phyloP scores from a whole-genome alignment of 2,329 filamentous ascomycete genomes.

The Graphilbum fragrans region DNA sequence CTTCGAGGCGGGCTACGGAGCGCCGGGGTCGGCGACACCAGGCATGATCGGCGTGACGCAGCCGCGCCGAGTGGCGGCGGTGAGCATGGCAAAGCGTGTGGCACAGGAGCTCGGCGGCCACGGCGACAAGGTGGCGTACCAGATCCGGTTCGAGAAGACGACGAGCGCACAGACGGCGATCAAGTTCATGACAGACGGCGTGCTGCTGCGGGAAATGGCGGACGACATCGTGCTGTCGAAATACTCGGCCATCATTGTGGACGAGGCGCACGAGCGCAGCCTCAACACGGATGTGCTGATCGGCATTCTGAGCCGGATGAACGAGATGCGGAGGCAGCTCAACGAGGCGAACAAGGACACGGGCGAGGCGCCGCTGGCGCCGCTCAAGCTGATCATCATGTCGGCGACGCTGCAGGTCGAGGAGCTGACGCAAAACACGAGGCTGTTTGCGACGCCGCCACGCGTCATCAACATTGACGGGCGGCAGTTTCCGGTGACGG shows the following conservation, averaged over 20 bases:
- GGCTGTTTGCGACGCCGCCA: constrained; percentile 65
- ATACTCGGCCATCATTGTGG: constrained; percentile 89
- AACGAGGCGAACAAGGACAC: not conserved
- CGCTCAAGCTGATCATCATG: constrained; percentile 94
- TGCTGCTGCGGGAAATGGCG: constrained; percentile 80
- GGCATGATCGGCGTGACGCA: constrained; percentile 95
- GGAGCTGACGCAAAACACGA: constrained; percentile 76
- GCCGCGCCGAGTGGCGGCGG: constrained; percentile 84
- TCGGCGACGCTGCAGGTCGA: constrained; percentile 86
- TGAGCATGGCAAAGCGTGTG: constrained; percentile 93
- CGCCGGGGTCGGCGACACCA: constrained; percentile 62
- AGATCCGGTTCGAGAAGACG: constrained; percentile 88
- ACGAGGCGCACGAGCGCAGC: constrained; percentile 93
- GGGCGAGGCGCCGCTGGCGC: constrained; percentile 57
- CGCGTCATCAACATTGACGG: constrained; percentile 85
- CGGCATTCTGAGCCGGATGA: constrained; percentile 88
- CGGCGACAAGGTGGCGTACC: constrained; percentile 73
- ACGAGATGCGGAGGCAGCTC: constrained; percentile 68
- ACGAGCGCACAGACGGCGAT: constrained; percentile 70
- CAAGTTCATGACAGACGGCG: constrained; percentile 99
- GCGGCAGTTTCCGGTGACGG: constrained; percentile 78
- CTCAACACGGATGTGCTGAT: constrained; percentile 98
- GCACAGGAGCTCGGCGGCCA: constrained; percentile 70
- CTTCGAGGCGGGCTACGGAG: constrained; percentile 86
- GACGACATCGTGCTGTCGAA: constrained; percentile 80